A percentile compares a stretch with the other conserved stretches of the same genome.
These are phyloP conservation scores for Fragaria iinumae DNA, from an alignment of 306 rosid species.

Conservation along the genomic window DNA sequence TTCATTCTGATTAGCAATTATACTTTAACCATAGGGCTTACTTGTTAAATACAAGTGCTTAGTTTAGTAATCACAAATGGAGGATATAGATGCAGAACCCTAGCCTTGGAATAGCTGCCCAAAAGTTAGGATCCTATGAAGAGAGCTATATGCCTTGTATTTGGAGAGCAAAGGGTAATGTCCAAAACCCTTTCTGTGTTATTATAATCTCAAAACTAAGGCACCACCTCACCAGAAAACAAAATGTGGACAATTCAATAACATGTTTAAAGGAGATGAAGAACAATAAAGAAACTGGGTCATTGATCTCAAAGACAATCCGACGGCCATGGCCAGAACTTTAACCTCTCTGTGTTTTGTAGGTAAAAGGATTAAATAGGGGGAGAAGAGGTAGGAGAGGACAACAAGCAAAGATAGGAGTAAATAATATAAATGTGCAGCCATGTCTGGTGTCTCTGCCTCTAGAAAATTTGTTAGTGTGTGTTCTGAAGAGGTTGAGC, in stretches of 20 bases:
- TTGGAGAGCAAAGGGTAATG: neutral
- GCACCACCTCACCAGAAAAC: neutral
- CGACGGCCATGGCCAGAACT: conserved; percentile 5
- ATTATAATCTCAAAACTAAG: neutral
- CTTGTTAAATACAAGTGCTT: conserved; percentile 18
- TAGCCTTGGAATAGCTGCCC: conserved; percentile 32
- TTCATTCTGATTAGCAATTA: conserved; percentile 14
- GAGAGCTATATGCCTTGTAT: conserved; percentile 7
- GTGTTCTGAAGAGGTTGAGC: neutral
- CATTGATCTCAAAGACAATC: conserved; percentile 17
- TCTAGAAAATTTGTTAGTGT: neutral
- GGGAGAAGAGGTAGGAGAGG: conserved; percentile 8
- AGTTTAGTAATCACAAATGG: conserved; percentile 27
- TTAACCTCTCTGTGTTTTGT: neutral
- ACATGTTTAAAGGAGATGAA: conserved; percentile 7
- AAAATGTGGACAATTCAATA: conserved; percentile 7
- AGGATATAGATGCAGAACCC: conserved; percentile 30
- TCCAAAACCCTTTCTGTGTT: neutral
- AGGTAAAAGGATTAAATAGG: neutral
- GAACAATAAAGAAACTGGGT: conserved; percentile 6
- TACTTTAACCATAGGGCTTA: conserved; percentile 10
- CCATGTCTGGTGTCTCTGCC: conserved; percentile 11
- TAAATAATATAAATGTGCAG: conserved; percentile 7
- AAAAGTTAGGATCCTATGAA: conserved; percentile 54
- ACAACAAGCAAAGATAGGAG: neutral